Evolutionary conservation across 176 grass and related monocot species (phyloP), one percentile per base, ranked within the genome.

Genomic region (Eragrostis curvula): DNA sequence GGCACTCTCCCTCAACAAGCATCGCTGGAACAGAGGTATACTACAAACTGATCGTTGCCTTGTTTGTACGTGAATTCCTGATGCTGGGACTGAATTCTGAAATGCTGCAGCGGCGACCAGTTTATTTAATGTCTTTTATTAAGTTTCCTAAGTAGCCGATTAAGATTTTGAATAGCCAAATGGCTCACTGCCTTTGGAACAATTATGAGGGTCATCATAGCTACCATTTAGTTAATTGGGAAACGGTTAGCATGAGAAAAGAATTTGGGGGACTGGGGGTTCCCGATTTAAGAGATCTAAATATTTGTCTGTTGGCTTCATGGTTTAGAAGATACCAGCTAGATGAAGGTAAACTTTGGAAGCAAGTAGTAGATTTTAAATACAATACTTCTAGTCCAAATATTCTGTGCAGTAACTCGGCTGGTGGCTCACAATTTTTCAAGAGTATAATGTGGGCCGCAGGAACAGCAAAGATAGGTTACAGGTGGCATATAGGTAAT

Each of bases 1-100:
- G 7, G 86, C 72, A 2, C 89, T 97, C 14, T 88, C 82, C 85
- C 57, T 90, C 48, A 97, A 97, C 81, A 28, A 87, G 8, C 51
- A 84, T 36, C 32, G 32, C 32, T 36, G 32, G 32, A 36, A 36
- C 32, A 36, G 32, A 36, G 32, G 32, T 36, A n/a, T n/a, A n/a
- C n/a, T n/a, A n/a, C n/a, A n/a, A n/a, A n/a, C n/a, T n/a, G n/a
- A n/a, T n/a, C n/a, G n/a, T n/a, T n/a, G n/a, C n/a, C n/a, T n/a
- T n/a, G n/a, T n/a, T n/a, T n/a, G n/a, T n/a, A n/a, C n/a, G n/a
- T n/a, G 32, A 36, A 36, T 36, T 36, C n/a, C 32, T 36, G 32
- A 36, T 2, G 32, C 32, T 36, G 32, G 4, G 32, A 36, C 32
- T 36, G 32, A 36, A 36, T 36, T 36, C 32, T 36, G 32, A 36